Base-by-base conservation (phyloP, 441 rosid species). In the Corymbia citriodora region DNA sequence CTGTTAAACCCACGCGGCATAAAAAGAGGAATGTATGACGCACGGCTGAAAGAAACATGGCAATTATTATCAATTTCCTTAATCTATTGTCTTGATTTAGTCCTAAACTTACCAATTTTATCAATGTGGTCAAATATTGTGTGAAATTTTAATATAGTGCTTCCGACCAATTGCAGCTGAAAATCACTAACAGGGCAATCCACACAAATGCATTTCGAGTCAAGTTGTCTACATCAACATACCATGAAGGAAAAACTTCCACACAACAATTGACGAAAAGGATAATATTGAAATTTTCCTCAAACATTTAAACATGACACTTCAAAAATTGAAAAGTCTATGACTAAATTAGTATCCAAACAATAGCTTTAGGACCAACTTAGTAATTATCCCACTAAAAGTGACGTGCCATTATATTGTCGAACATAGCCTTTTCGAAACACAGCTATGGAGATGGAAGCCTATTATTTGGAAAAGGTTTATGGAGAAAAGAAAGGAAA, bases 161-260 rank as follows among this genome's bases (percentile, higher is more conserved):
- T 40, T 40, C 6, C 5, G 6, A 40, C 45, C 45, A 40, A 40
- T 40, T 40, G 45, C 6, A 6, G 6, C 45, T 40, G 45, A 40
- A 40, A 40, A 40, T 40, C 45, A 40, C 45, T 40, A 6, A 40
- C 6, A 40, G 45, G 45, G 45, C 45, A 40, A 40, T 40, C 45
- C 1, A 10, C 14, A 10, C 6, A 4, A 0, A 57, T 1, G 0
- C 33, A 13, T 29, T 63, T 63, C 6, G 2, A 63, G 18, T 13
- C 29, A 63, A 63, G n/a, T 29, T 29, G 4, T 63, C 33, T 6
- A 63, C 4, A 29, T 63, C 70, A 63, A 29, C 25, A 10, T 33
- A 48, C 0, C 6, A 33, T 1, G 13, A 21, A 57, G 63, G 63
- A 57, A 6, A 21, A 25, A 25, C 25, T 25, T 27, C 12, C 2